These are phyloP conservation scores for Fremontodendron californicum DNA, from an alignment of 345 rosid species.

Conservation along the genomic window DNA sequence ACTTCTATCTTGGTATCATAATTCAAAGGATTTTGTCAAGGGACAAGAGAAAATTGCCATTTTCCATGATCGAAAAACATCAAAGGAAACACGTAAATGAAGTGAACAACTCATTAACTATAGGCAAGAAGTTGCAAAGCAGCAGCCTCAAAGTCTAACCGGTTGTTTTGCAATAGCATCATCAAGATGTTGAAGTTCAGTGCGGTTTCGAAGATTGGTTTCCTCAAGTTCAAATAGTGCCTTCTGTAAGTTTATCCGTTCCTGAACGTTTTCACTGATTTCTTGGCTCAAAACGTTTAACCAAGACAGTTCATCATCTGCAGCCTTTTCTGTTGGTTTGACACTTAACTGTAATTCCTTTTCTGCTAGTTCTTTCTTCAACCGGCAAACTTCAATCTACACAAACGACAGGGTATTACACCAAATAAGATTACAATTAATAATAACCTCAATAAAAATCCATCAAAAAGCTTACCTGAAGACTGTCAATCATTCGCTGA, in stretches of 20 bases:
- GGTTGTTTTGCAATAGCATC: slow-evolving; percentile 75
- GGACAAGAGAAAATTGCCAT: not conserved
- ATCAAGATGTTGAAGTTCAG: slow-evolving; percentile 84
- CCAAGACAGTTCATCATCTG: slow-evolving; percentile 84
- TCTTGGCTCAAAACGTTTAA: slow-evolving; percentile 83
- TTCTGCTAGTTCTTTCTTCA: slow-evolving; percentile 83
- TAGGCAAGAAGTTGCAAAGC: not conserved
- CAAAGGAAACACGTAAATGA: not conserved
- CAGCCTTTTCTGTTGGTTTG: slow-evolving; percentile 71
- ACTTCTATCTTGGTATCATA: not conserved
- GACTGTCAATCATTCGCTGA: slow-evolving; percentile 94
- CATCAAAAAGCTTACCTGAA: slow-evolving; percentile 52
- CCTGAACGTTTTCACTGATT: slow-evolving; percentile 93
- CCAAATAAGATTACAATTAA: not conserved
- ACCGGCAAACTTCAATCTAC: slow-evolving; percentile 72
- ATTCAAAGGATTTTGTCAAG: not conserved
- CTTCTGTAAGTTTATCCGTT: slow-evolving; percentile 87
- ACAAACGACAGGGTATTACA: slow-evolving; percentile 17
- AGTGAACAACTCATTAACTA: not conserved
- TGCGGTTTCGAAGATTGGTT: slow-evolving; percentile 63
- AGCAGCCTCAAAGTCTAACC: slow-evolving; percentile 36
- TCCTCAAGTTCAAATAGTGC: slow-evolving; percentile 93
- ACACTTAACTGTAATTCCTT: slow-evolving; percentile 72
- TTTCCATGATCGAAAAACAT: not conserved
- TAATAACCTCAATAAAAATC: slow-evolving; percentile 5